These are phyloP conservation scores for Aureobasidium sp. DNA, from an alignment of 2,329 filamentous ascomycete genomes.

Conservation along the genomic window DNA sequence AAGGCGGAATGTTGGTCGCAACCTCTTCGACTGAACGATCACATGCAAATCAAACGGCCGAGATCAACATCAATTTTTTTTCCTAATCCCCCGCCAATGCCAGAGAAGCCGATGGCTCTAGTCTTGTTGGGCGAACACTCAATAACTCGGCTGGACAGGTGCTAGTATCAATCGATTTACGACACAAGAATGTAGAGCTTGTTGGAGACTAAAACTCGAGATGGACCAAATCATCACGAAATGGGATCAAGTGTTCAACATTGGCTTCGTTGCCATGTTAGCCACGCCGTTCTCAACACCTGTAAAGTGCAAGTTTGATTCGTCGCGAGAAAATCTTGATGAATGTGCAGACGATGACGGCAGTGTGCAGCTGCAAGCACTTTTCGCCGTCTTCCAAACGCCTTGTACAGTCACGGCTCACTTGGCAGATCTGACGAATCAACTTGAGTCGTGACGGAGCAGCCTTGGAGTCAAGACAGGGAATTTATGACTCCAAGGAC, in stretches of 20 bases:
- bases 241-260: too few species aligned
- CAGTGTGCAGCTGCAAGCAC: neutral
- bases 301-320: neutral
- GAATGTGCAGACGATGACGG: conserved; percentile 6
- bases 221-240: too few species aligned
- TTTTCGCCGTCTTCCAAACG: neutral
- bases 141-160: too few species aligned
- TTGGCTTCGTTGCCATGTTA: neutral
- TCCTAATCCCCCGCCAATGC: too few species aligned
- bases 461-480: too few species aligned
- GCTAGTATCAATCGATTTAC: too few species aligned
- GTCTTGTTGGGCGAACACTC: too few species aligned
- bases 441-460: too few species aligned
- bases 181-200: too few species aligned
- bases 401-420: neutral
- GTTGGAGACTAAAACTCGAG: too few species aligned
- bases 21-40: conserved; percentile 1
- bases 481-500: neutral
- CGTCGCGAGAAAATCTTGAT: neutral
- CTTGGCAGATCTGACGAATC: neutral
- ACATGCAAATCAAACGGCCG: conserved; percentile 7
- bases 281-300: neutral
- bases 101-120: too few species aligned
- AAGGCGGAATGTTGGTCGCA: neutral
- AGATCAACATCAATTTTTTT: conserved; percentile 2